A percentile compares a stretch with the other conserved stretches of the same genome.
These are phyloP conservation scores for Sporisorium exsertum DNA, from an alignment of 1,284 basidiomycete genomes.

Conservation along the genomic window DNA sequence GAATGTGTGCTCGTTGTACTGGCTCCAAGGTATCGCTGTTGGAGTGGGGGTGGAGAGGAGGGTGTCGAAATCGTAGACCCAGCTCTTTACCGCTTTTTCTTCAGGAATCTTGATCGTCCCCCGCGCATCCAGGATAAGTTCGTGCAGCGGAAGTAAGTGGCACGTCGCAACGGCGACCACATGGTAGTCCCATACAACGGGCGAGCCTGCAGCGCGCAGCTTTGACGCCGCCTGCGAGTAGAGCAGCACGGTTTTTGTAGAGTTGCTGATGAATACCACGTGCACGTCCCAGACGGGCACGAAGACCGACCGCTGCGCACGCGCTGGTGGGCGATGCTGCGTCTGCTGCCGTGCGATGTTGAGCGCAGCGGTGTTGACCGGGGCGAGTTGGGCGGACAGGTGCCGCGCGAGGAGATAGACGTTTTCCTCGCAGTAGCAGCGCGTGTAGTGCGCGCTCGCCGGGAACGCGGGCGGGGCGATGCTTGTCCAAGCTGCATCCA, in stretches of 20 bases:
- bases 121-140: neutral
- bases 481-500: constrained; percentile 1
- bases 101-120: neutral
- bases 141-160: constrained; percentile 7
- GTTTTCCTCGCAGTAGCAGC: constrained; percentile 62
- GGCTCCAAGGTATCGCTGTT: constrained; percentile 1
- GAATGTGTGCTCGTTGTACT: constrained; percentile 33
- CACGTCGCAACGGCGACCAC: constrained; percentile 44
- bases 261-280: constrained; percentile 51
- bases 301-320: neutral
- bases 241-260: constrained; percentile 31
- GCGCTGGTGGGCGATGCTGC: neutral
- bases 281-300: constrained; percentile 41
- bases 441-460: constrained; percentile 7
- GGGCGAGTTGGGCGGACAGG: constrained; percentile 6
- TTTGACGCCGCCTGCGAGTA: constrained; percentile 47
- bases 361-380: constrained; percentile 6
- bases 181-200: constrained; percentile 63
- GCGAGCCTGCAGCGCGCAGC: constrained; percentile 19
- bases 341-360: constrained; percentile 8
- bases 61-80: constrained; percentile 58
- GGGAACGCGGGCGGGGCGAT: constrained; percentile 31
- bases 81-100: constrained; percentile 8
- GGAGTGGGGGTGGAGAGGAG: neutral
- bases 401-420: constrained; percentile 37